Evolutionary conservation across 1,139 yeast genomes (phyloP), one percentile per base, ranked within the genome.

Genomic region (Saccharomycopsis hybrid): DNA sequence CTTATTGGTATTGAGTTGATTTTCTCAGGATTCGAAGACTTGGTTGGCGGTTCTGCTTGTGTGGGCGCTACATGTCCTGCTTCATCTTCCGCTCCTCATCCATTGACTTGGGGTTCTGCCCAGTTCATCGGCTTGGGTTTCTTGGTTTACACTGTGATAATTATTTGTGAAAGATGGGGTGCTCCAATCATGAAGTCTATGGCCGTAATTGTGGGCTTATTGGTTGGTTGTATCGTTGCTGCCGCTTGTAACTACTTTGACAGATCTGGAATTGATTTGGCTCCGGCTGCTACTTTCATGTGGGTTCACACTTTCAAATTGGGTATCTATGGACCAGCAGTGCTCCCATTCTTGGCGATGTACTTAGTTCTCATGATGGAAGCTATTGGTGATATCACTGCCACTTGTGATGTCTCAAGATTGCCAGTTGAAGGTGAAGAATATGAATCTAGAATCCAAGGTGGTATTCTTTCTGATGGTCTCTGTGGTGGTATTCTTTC

Each of bases 111-210:
- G 89, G 96, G 96, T 2, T 78, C 89, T 31, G 95, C 96, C 7
- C 77, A 82, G 62, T 88, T 82, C 61, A 68, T 89, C 57, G 97
- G 96, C 43, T 73, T 88, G 31, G 96, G 96, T 2, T 87, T 89
- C 72, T 69, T 83, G 39, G 96, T 88, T 9, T 85, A 78, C 60
- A 72, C 80, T 31, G 70, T 87, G 7, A 87, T 89, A 59, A 74
- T 88, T 51, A 55, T 86, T 37, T 77, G 85, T 57, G 96, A 89
- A 65, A 80, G 80, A 62, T 88, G 85, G 74, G 97, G 97, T 33
- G 79, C 96, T n/a, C 96, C 96, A 52, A 84, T 88, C 59, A 85
- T 88, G 94, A 86, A 85, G 64, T 85, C 95, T 5, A 86, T 95
- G 73, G 92, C 96, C 0, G 95, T 88, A 46, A 85, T 88, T 57